These are phyloP conservation scores for Hymenoscyphus albidus DNA, from an alignment of 2,329 filamentous ascomycete species.

Conservation along the genomic window DNA sequence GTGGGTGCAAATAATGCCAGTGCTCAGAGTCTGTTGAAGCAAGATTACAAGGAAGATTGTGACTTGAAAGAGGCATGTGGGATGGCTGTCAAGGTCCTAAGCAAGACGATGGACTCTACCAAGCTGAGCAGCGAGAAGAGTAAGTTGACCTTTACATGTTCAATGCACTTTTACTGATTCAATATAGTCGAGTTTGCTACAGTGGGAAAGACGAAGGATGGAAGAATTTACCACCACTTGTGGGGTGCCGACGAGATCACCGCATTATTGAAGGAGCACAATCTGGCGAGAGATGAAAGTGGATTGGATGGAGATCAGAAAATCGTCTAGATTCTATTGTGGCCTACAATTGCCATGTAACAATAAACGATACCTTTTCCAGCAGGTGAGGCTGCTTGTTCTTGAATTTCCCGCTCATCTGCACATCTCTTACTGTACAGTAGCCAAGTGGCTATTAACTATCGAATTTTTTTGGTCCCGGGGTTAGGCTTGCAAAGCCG, in stretches of 20 bases:
- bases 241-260: slow-evolving; percentile 98
- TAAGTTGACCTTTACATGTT: slow-evolving; percentile 45
- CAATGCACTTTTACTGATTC: slow-evolving; percentile 19
- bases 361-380: slow-evolving; percentile 26
- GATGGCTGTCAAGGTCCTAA: slow-evolving; percentile 96
- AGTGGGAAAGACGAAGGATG: slow-evolving; percentile 89
- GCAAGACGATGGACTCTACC: slow-evolving; percentile 99
- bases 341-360: slow-evolving; percentile 25
- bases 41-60: slow-evolving; percentile 99
- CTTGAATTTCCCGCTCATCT: background rate
- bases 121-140: slow-evolving; percentile 99
- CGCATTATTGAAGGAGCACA: slow-evolving; percentile 88
- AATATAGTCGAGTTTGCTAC: slow-evolving; percentile 90
- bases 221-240: slow-evolving; percentile 96
- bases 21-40: slow-evolving; percentile 94
- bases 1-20: slow-evolving; percentile 98
- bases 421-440: background rate
- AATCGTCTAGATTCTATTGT: slow-evolving; percentile 28
- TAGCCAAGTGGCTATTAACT: background rate
- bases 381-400: slow-evolving; percentile 10
- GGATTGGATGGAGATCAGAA: slow-evolving; percentile 31
- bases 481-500: background rate
- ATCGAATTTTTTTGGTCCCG: background rate
- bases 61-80: slow-evolving; percentile 93
- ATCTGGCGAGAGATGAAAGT: slow-evolving; percentile 77